A percentile compares a stretch with the other conserved stretches of the same genome.
phyloP scores from a whole-genome alignment of 1,284 basidiomycete genomes.

The Apiotrichum gamsii region DNA sequence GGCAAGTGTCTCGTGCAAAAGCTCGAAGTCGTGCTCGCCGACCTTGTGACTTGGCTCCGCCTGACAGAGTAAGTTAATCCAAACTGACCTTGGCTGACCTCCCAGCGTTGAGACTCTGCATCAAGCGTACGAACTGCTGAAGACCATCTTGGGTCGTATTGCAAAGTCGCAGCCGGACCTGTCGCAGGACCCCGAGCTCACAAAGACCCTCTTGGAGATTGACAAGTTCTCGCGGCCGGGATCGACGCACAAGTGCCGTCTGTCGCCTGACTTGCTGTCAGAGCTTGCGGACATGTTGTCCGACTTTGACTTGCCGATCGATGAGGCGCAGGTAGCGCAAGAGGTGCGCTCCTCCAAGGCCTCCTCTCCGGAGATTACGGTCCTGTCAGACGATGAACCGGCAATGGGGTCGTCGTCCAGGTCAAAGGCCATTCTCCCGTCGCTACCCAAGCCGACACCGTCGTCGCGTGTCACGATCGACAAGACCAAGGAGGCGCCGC shows the following conservation, averaged over 20 bases:
- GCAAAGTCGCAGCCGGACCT: constrained; percentile 28
- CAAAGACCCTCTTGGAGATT: constrained; percentile 34
- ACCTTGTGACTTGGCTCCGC: constrained; percentile 77
- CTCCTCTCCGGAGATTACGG: neutral
- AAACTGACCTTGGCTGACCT: neutral
- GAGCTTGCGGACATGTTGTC: constrained; percentile 44
- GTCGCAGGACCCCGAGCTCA: constrained; percentile 21
- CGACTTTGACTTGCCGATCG: constrained; percentile 33
- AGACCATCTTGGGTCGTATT: constrained; percentile 61
- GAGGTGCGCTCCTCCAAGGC: constrained; percentile 20
- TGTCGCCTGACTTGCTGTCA: constrained; percentile 43
- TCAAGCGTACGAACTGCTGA: constrained; percentile 75
- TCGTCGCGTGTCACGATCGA: neutral
- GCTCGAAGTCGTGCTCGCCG: constrained; percentile 68
- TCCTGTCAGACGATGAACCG: neutral
- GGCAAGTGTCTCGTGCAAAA: constrained; percentile 69
- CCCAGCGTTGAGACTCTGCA: constrained; percentile 66
- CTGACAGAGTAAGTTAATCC: constrained; percentile 60
- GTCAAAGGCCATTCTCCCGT: neutral
- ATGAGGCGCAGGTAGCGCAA: constrained; percentile 40
- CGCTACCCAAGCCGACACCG: neutral
- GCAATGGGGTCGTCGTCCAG: neutral
- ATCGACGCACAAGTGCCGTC: constrained; percentile 39
- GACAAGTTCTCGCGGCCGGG: constrained; percentile 44
- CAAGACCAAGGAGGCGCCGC: constrained; percentile 2